Evolutionary conservation across 2,329 filamentous ascomycete genomes (phyloP).

Genomic region (Fusarium nanum): DNA sequence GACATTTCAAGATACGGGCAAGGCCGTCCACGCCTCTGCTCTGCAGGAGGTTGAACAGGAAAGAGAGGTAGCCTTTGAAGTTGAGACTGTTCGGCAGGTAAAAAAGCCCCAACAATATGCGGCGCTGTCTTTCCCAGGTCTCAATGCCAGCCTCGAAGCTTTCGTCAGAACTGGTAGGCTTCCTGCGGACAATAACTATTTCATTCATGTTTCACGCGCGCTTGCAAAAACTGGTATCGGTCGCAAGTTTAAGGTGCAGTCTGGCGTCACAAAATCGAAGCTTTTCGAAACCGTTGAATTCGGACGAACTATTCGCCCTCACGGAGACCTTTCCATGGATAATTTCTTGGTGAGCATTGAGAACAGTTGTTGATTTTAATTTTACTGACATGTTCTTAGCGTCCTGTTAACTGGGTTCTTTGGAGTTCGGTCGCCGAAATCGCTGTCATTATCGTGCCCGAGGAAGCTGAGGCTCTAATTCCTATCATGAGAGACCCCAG

Average conservation of each 20-base stretch:
- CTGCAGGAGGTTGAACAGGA: constrained; percentile 70
- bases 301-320: constrained; percentile 38
- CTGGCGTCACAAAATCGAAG: constrained; percentile 33
- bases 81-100: constrained; percentile 66
- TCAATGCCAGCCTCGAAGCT: constrained; percentile 60
- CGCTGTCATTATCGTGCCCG: constrained; percentile 68
- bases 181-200: constrained; percentile 47
- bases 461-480: constrained; percentile 70
- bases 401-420: constrained; percentile 69
- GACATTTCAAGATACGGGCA: constrained; percentile 42
- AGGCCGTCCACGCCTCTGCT: constrained; percentile 59
- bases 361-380: background rate
- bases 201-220: constrained; percentile 54
- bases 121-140: constrained; percentile 57
- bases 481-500: constrained; percentile 51
- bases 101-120: constrained; percentile 59
- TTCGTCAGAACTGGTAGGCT: constrained; percentile 63
- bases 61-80: constrained; percentile 67
- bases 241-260: constrained; percentile 49
- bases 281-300: constrained; percentile 50
- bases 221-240: constrained; percentile 50
- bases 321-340: constrained; percentile 36
- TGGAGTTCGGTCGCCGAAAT: constrained; percentile 60
- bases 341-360: constrained; percentile 38
- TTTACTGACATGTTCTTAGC: constrained; percentile 44